Conservation (phyloP, 192 early-diverging fungal species). For the Lobosporangium transversale region DNA sequence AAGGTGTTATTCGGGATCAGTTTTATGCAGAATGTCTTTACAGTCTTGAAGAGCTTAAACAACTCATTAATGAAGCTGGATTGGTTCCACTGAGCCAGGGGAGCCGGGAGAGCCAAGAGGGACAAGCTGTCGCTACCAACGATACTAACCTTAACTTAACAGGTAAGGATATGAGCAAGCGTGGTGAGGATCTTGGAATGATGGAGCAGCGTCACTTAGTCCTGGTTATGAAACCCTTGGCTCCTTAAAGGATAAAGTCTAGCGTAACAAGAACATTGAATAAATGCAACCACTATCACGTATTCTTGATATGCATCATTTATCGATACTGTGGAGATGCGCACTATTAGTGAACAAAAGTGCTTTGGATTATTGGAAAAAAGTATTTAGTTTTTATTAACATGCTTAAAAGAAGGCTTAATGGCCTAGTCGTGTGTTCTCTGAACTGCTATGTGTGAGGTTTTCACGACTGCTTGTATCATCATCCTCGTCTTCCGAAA, state of each 20-base stretch:
- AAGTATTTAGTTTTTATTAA: background rate
- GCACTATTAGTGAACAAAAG: too few species aligned
- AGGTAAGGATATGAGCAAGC: slow-evolving; percentile 65
- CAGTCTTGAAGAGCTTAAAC: slow-evolving; percentile 53
- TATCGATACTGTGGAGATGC: background rate
- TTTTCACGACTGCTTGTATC: slow-evolving; percentile 15
- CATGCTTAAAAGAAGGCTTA: slow-evolving; percentile 31
- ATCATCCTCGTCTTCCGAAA: slow-evolving; percentile 24
- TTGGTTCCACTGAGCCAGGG: background rate
- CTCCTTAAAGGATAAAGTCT: too few species aligned
- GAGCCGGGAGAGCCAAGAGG: too few species aligned
- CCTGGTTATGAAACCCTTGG: slow-evolving; percentile 21
- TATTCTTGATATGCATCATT: background rate
- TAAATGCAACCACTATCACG: background rate
- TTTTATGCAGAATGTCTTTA: slow-evolving; percentile 74
- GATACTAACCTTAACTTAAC: background rate
- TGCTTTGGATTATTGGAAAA: too few species aligned
- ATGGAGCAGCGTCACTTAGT: slow-evolving; percentile 63
- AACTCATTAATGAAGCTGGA: slow-evolving; percentile 35
- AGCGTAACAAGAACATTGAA: background rate
- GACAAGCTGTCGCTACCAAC: too few species aligned
- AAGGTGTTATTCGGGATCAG: slow-evolving; percentile 72
- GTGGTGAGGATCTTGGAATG: slow-evolving; percentile 74
- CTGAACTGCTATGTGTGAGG: background rate
- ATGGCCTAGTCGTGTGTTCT: slow-evolving; percentile 15